Percentiles rank a stretch among this genome's conserved stretches.
These are phyloP conservation scores for Mycena galopus DNA, from an alignment of 768 basidiomycete genomes.

Conservation along the genomic window DNA sequence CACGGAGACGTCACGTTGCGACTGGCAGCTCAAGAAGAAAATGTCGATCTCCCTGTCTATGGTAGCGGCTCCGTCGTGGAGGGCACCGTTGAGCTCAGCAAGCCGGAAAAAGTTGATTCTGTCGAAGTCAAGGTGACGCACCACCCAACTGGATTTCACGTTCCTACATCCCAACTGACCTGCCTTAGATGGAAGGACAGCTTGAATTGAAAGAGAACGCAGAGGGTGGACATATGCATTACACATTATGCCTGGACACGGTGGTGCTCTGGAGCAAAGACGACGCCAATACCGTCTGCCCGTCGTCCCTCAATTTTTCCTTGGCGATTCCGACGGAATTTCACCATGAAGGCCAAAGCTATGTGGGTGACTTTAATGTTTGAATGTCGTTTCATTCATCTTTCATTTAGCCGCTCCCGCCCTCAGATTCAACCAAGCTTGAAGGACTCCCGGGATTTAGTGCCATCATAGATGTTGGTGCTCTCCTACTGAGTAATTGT, in stretches of 20 bases:
- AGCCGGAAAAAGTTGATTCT: slow-evolving; percentile 65
- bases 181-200: slow-evolving; percentile 69
- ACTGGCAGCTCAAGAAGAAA: slow-evolving; percentile 65
- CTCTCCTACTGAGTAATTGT: not conserved
- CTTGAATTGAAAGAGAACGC: slow-evolving; percentile 72
- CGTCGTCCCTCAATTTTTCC: slow-evolving; percentile 65
- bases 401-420: slow-evolving; percentile 70
- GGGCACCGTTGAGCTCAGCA: slow-evolving; percentile 69
- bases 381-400: slow-evolving; percentile 11
- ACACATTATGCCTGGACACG: slow-evolving; percentile 65
- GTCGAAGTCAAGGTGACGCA: slow-evolving; percentile 72
- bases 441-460: slow-evolving; percentile 80
- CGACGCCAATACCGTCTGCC: slow-evolving; percentile 58
- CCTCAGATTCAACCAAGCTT: slow-evolving; percentile 75
- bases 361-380: slow-evolving; percentile 58
- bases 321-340: slow-evolving; percentile 72
- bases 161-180: not conserved
- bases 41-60: slow-evolving; percentile 66
- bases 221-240: slow-evolving; percentile 69
- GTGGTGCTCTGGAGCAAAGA: slow-evolving; percentile 72
- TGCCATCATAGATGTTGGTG: slow-evolving; percentile 66
- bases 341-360: slow-evolving; percentile 64
- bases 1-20: slow-evolving; percentile 64
- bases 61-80: slow-evolving; percentile 63
- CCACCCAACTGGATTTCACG: not conserved